A percentile compares a stretch with the other conserved stretches of the same genome.
Conservation (phyloP, 1,284 basidiomycete species). For the Cutaneotrichosporon dermatis region DNA sequence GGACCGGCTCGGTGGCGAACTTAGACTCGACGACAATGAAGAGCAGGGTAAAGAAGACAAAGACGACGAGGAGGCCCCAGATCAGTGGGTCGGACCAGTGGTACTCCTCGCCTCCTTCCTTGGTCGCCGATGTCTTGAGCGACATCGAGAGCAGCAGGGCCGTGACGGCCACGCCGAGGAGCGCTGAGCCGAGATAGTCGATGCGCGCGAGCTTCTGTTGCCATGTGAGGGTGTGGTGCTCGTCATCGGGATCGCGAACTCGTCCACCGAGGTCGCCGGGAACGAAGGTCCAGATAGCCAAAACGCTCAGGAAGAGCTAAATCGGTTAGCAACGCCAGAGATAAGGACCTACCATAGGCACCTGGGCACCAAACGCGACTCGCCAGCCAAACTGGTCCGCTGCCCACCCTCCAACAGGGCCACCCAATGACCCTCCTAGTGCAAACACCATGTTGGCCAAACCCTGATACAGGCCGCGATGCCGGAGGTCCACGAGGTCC, state of each 20-base stretch:
- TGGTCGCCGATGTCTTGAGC: conserved; percentile 59
- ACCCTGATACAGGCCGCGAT: conserved; percentile 83
- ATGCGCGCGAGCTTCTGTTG: conserved; percentile 67
- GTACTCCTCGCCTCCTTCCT: conserved; percentile 27
- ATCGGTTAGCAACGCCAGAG: too few species aligned
- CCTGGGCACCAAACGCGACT: conserved; percentile 59
- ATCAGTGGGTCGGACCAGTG: conserved; percentile 67
- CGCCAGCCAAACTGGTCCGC: conserved; percentile 76
- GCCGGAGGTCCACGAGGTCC: conserved; percentile 63
- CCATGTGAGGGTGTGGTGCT: conserved; percentile 48
- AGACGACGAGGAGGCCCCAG: conserved; percentile 59
- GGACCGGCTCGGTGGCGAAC: conserved; percentile 70
- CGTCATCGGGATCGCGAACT: conserved; percentile 52
- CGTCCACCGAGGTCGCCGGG: conserved; percentile 45
- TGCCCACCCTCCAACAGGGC: conserved; percentile 80
- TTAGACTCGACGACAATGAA: conserved; percentile 71
- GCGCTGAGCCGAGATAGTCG: conserved; percentile 75
- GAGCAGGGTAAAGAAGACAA: conserved; percentile 54
- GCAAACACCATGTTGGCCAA: conserved; percentile 67
- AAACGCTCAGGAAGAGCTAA: conserved; percentile 15
- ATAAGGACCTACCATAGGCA: conserved; percentile 29
- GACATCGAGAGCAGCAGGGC: conserved; percentile 70
- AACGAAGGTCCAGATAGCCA: conserved; percentile 12
- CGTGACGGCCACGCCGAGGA: conserved; percentile 68
- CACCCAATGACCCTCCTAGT: conserved; percentile 63